Evolutionary conservation across 192 early-diverging fungal genomes (phyloP), one percentile per base, ranked within the genome.

Genomic region (Linderina pennispora): DNA sequence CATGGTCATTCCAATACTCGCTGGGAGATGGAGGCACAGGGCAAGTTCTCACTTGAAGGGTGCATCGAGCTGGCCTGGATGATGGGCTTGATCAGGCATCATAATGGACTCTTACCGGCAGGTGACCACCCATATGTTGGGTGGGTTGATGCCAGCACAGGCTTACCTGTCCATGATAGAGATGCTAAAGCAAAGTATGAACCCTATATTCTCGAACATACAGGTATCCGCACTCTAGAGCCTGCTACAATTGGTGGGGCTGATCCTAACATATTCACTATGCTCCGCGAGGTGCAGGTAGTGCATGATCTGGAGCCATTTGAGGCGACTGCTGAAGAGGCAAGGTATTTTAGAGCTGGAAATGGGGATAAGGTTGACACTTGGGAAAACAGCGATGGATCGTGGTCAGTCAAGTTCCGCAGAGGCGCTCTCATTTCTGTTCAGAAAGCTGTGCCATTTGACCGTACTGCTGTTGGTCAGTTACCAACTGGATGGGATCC

Each of bases 11-110:
- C 85, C 13, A 77, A 91, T 49, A 97, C 91, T 42, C 88, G 94
- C 45, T 97, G 94, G 94, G 91, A 97, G 62, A 90, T 97, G 79
- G 94, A 97, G 70, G 82, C 89, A 33, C 70, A 78, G 41, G 90
- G 91, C 50, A 48, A 68, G 50, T 36, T 68, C 13, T 46, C 65
- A 1, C 25, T 49, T 1, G 65, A 54, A 9, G 65, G 94, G 14
- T 92, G 88, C 62, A 91, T 97, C 53, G 94, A 97, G 67, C 85
- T 97, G 83, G 90, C 94, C 7, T 93, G 94, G 90, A 88, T 97
- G 68, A 94, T 97, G 94, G 90, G 90, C 34, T 85, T 85, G 48
- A 91, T 97, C 73, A 88, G 83, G 62, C 90, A 90, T 60, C 80
- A 84, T 72, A 84, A 84, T 81, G 45, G 55, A 2, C 2, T 17